These are phyloP conservation scores for Blastomyces parvus DNA, from an alignment of 2,329 filamentous ascomycete species.

Conservation along the genomic window DNA sequence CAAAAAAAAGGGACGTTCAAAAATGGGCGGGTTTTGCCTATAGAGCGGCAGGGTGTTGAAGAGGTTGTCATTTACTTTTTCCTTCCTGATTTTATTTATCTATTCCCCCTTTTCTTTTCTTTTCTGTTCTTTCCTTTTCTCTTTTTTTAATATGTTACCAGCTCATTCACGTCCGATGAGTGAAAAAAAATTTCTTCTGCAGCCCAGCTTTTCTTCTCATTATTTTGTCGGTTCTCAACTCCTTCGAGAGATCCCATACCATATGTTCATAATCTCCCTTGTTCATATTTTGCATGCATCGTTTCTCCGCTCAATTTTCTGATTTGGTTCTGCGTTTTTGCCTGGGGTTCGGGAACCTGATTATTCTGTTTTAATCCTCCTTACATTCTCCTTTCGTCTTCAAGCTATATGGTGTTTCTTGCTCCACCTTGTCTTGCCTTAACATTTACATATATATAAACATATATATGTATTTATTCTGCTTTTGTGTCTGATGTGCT, in stretches of 20 bases:
- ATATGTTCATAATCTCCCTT: not conserved
- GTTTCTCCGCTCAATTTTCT: constrained; percentile 11
- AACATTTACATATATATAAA: not conserved
- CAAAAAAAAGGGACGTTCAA: constrained; percentile 2
- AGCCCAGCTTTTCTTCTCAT: not conserved
- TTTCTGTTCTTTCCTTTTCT: constrained; percentile 12
- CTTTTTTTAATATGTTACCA: not conserved
- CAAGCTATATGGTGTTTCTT: not conserved
- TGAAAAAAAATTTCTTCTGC: not conserved
- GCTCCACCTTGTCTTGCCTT: not conserved
- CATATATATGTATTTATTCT: not conserved
- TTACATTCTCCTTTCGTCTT: constrained; percentile 1
- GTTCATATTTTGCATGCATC: not conserved
- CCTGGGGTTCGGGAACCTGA: constrained; percentile 5
- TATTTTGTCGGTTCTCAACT: not conserved
- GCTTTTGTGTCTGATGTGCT: not conserved
- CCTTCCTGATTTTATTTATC: not conserved
- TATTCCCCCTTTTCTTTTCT: constrained; percentile 8
- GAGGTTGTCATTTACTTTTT: constrained; percentile 6
- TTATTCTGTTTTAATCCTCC: not conserved
- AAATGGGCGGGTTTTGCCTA: not conserved
- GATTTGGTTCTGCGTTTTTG: constrained; percentile 10
- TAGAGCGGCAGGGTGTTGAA: constrained; percentile 12
- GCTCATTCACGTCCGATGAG: not conserved
- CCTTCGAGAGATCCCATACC: not conserved